Percentiles rank a stretch among this genome's conserved stretches.
phyloP scores from a whole-genome alignment of 2,329 filamentous ascomycete species.

The Xylariaceae sp. region DNA sequence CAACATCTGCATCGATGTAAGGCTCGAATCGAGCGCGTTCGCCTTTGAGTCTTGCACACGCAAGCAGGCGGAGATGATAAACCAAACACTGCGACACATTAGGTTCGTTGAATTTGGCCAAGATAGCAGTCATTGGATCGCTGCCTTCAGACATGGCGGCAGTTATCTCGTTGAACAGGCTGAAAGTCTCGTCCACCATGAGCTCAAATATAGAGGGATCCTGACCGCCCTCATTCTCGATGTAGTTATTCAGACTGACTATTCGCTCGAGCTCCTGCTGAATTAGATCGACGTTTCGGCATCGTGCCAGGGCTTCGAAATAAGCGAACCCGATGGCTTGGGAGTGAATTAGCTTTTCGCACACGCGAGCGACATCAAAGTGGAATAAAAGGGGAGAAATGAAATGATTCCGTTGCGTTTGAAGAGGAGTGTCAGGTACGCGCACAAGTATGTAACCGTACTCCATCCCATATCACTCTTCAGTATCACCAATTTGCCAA shows the following conservation, averaged over 20 bases:
- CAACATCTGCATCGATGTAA: constrained; percentile 62
- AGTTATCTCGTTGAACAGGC: constrained; percentile 64
- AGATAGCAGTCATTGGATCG: constrained; percentile 52
- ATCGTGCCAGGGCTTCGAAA: constrained; percentile 77
- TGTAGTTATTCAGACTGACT: constrained; percentile 65
- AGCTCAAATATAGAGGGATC: constrained; percentile 72
- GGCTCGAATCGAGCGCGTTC: constrained; percentile 66
- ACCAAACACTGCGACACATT: constrained; percentile 71
- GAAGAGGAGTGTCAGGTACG: too few species aligned
- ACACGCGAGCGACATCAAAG: background rate
- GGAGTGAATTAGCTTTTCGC: constrained; percentile 8
- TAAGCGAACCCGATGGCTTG: constrained; percentile 89
- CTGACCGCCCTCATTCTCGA: constrained; percentile 71
- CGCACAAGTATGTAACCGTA: too few species aligned
- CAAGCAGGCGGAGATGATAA: constrained; percentile 80
- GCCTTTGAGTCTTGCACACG: constrained; percentile 79
- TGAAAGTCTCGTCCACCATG: constrained; percentile 73
- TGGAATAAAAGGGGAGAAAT: background rate
- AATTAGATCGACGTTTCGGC: constrained; percentile 62
- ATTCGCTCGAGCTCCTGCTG: constrained; percentile 71
- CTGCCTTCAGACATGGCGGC: constrained; percentile 58
- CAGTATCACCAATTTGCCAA: too few species aligned
- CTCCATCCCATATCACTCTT: too few species aligned
- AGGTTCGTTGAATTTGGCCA: constrained; percentile 71
- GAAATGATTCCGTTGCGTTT: too few species aligned